These are phyloP conservation scores for Penicillium subrubescens DNA, from an alignment of 495 filamentous ascomycete species.

Conservation along the genomic window DNA sequence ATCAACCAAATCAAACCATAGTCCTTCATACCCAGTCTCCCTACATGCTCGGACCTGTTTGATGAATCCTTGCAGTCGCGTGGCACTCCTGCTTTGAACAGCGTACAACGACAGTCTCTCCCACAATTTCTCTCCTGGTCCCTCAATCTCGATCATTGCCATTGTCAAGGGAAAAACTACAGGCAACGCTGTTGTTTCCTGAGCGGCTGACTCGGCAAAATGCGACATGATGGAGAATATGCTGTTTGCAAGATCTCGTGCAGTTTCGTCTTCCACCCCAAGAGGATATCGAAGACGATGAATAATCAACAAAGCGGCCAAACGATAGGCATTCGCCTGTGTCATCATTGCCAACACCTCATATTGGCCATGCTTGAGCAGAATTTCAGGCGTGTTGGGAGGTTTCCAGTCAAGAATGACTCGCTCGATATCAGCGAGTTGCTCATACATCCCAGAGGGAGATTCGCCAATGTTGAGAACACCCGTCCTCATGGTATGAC, in stretches of 20 bases:
- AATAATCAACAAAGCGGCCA: constrained; percentile 33
- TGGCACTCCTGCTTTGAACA: constrained; percentile 26
- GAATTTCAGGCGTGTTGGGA: constrained; percentile 17
- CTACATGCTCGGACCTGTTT: constrained; percentile 24
- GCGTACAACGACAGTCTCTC: constrained; percentile 24
- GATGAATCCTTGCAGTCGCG: constrained; percentile 27
- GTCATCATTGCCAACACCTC: constrained; percentile 33
- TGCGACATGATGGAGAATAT: constrained; percentile 31
- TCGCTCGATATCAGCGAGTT: constrained; percentile 28
- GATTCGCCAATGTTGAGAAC: constrained; percentile 4
- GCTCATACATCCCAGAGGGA: constrained; percentile 14
- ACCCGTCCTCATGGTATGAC: constrained; percentile 23
- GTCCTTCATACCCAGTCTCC: constrained; percentile 23
- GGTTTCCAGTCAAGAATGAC: constrained; percentile 30
- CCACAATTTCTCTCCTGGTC: constrained; percentile 27
- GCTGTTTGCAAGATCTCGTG: constrained; percentile 22
- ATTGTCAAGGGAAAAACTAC: constrained; percentile 31
- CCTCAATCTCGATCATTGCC: constrained; percentile 33
- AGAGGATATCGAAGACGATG: constrained; percentile 38
- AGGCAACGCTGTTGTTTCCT: constrained; percentile 25
- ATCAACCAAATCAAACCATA: constrained; percentile 36
- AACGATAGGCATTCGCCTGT: constrained; percentile 37
- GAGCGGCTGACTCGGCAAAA: constrained; percentile 20
- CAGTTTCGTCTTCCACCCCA: constrained; percentile 26
- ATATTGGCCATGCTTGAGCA: constrained; percentile 19